phyloP scores from a whole-genome alignment of 495 filamentous ascomycete species.

The Choiromyces venosus region DNA sequence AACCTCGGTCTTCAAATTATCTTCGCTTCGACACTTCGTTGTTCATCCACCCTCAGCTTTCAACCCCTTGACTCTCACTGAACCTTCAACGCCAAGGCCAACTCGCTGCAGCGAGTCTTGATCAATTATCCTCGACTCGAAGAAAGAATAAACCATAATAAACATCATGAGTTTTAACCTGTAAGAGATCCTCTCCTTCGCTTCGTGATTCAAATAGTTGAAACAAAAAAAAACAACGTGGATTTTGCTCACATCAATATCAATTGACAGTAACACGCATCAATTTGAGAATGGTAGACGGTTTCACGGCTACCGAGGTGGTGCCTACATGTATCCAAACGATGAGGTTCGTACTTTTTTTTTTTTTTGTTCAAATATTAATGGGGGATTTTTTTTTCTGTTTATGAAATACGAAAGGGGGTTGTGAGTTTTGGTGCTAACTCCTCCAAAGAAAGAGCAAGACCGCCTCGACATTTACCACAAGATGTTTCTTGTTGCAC shows the following conservation, averaged over 20 bases:
- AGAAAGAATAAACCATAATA: slow-evolving; percentile 27
- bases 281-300: slow-evolving; percentile 55
- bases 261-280: slow-evolving; percentile 42
- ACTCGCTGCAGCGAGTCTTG: neutral
- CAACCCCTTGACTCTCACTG: slow-evolving; percentile 29
- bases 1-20: neutral
- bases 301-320: slow-evolving; percentile 54
- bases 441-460: slow-evolving; percentile 50
- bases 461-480: slow-evolving; percentile 76
- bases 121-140: slow-evolving; percentile 19
- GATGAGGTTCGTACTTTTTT: slow-evolving; percentile 50
- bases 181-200: slow-evolving; percentile 20
- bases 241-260: slow-evolving; percentile 25
- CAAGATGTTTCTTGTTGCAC: slow-evolving; percentile 64
- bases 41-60: slow-evolving; percentile 20
- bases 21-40: neutral
- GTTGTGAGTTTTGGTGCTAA: slow-evolving; percentile 1
- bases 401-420: neutral
- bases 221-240: neutral
- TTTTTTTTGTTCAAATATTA: neutral
- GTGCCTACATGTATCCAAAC: slow-evolving; percentile 58
- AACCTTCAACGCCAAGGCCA: slow-evolving; percentile 13
- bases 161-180: slow-evolving; percentile 22
- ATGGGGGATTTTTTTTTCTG: neutral
- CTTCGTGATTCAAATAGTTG: slow-evolving; percentile 10